Base-by-base conservation (phyloP, 1,284 basidiomycete genomes). In the Leccinum pallidistipes region DNA sequence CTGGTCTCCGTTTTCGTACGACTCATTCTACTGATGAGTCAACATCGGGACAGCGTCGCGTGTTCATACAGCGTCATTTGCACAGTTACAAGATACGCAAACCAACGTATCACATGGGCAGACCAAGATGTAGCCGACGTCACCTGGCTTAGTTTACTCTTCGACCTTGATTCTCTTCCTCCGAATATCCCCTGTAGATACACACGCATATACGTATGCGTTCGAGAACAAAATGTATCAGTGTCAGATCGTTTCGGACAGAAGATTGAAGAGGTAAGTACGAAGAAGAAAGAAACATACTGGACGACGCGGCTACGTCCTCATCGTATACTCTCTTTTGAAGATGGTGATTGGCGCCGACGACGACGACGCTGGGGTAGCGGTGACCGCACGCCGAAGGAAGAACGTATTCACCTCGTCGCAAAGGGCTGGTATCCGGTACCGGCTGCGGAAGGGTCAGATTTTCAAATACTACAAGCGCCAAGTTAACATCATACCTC, bases 271-370 rank as follows among this genome's bases (percentile, higher is more conserved):
- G 45, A 21, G 45, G 18, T 45, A 18, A 1, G 5, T 21, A 47
- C 11, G 11, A 12, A 21, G 11, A 47, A 47, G 43, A 27, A 27
- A 27, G 67, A 78, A 83, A 36, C 64, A 3, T 56, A 71, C 69
- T 55, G 10, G 16, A 31, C 12, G 12, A 51, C 21, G 50, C 3
- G 3, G 8, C 50, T 29, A 31, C 8, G 14, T 31, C 27, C 6
- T 52, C 50, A 1, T 52, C 16, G 10, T 31, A 31, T 27, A 27
- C 9, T 52, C 29, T 52, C 51, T 29, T 52, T 52, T 52, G 29
- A 52, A 3, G 27, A 29, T 21, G 9, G 49, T 8, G 18, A 45
- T 18, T 43, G 40, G n/a, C 14, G 16, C 49, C 16, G 47, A 9
- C 24, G n/a, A 18, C n/a, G 43, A 45, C 18, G 34, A 36, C 43